A percentile compares a stretch with the other conserved stretches of the same genome.
phyloP scores from a whole-genome alignment of 768 basidiomycete genomes.

The Podaxis pistillaris region DNA sequence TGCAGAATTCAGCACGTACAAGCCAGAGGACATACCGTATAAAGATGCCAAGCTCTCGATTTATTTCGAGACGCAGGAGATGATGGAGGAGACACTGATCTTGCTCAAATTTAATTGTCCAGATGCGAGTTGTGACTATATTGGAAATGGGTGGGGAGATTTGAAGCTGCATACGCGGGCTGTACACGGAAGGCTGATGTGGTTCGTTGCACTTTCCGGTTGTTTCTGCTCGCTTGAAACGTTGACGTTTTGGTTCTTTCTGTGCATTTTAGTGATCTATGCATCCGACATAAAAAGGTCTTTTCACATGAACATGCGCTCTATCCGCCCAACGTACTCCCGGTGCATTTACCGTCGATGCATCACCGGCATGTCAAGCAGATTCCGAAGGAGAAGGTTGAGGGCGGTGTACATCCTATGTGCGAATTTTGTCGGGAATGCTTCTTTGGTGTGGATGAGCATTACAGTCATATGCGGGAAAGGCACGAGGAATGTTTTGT shows the following conservation, averaged over 20 bases:
- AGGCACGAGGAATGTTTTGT: slow-evolving; percentile 95
- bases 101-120: slow-evolving; percentile 96
- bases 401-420: slow-evolving; percentile 73
- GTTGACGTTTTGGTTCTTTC: not conserved
- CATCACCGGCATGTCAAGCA: slow-evolving; percentile 38
- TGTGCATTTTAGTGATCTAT: slow-evolving; percentile 62
- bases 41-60: slow-evolving; percentile 76
- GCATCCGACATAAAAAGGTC: slow-evolving; percentile 87
- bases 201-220: slow-evolving; percentile 51
- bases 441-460: slow-evolving; percentile 89
- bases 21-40: slow-evolving; percentile 51
- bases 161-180: slow-evolving; percentile 82
- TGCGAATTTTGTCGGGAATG: slow-evolving; percentile 93
- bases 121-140: slow-evolving; percentile 76
- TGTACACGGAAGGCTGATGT: slow-evolving; percentile 75
- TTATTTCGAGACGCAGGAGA: slow-evolving; percentile 84
- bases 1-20: slow-evolving; percentile 57
- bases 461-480: slow-evolving; percentile 93
- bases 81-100: slow-evolving; percentile 93
- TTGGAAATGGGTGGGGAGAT: slow-evolving; percentile 86
- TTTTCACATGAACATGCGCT: slow-evolving; percentile 94
- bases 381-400: slow-evolving; percentile 51
- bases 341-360: slow-evolving; percentile 77
- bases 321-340: slow-evolving; percentile 62
- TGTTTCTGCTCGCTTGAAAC: not conserved